Evolutionary conservation across 306 rosid genomes (phyloP).

Genomic region (Vicia faba): DNA sequence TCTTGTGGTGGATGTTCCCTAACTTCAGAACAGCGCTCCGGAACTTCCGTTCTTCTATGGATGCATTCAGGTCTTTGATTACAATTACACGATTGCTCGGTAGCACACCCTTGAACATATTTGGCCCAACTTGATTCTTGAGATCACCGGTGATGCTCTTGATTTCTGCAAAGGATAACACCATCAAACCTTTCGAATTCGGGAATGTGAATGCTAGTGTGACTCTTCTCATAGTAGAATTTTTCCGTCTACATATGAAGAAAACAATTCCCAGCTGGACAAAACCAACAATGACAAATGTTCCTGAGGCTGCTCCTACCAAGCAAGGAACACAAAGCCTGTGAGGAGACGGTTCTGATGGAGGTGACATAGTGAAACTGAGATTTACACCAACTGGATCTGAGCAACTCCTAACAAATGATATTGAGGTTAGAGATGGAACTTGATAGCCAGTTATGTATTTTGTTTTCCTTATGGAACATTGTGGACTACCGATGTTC

Average conservation of each 20-base stretch:
- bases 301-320: constrained; percentile 62
- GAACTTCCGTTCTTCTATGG: constrained; percentile 69
- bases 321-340: constrained; percentile 59
- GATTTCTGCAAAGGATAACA: constrained; percentile 62
- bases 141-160: constrained; percentile 61
- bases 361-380: constrained; percentile 26
- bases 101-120: constrained; percentile 64
- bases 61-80: constrained; percentile 54
- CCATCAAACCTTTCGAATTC: constrained; percentile 55
- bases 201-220: constrained; percentile 41
- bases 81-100: constrained; percentile 50
- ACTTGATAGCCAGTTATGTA: constrained; percentile 66
- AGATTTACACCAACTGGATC: constrained; percentile 76
- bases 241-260: constrained; percentile 52
- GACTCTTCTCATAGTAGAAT: constrained; percentile 39
- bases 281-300: constrained; percentile 46
- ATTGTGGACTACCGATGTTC: constrained; percentile 66
- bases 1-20: constrained; percentile 74
- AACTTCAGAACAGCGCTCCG: constrained; percentile 57
- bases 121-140: constrained; percentile 57
- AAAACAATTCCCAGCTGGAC: constrained; percentile 64
- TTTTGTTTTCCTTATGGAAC: constrained; percentile 57
- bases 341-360: constrained; percentile 35
- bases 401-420: constrained; percentile 68
- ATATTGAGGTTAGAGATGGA: constrained; percentile 61